Evolutionary conservation across 441 rosid genomes (phyloP), one percentile per base, ranked within the genome.

Genomic region (Breynia disticha): DNA sequence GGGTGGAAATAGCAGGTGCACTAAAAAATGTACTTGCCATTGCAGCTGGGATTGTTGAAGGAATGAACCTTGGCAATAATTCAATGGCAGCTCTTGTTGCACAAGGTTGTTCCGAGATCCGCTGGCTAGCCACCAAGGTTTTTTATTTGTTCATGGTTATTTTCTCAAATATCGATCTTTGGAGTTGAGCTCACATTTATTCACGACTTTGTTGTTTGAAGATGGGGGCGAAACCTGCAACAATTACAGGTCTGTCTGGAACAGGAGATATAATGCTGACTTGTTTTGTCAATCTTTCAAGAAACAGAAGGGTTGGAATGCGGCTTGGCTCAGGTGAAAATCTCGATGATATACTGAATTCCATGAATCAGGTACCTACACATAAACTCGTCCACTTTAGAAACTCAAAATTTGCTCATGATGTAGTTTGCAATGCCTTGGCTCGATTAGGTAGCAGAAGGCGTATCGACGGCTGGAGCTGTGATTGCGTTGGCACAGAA

Each of bases 71-170:
- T 8, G 95, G 97, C 44, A 78, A 87, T 78, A 87, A 90, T 71
- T 90, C 97, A 55, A 87, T 87, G 97, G 96, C 97, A 55, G 96
- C 97, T 68, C 95, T 90, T 48, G 97, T 90, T 45, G 75, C 96
- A 35, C 97, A 87, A 72, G 97, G 97, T 70, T 90, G 95, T 69
- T 81, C 95, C 17, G 97, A 90, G 82, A 87, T 87, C 63, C 82
- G 95, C 61, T 90, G 96, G 96, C 74, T 87, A 35, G 95, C 96
- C 54, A 90, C 95, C 24, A 83, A 83, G 96, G 96, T 84, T 56
- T 55, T 48, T 57, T 54, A 13, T 47, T 24, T 61, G 39, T 48
- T 54, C 55, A n/a, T n/a, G n/a, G n/a, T n/a, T n/a, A n/a, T n/a
- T 14, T 51, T 56, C 5, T 17, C 17, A 19, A 4, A n/a, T n/a